Base-by-base conservation (phyloP, 805 yeast species). In the Kuraishia ogatae region DNA sequence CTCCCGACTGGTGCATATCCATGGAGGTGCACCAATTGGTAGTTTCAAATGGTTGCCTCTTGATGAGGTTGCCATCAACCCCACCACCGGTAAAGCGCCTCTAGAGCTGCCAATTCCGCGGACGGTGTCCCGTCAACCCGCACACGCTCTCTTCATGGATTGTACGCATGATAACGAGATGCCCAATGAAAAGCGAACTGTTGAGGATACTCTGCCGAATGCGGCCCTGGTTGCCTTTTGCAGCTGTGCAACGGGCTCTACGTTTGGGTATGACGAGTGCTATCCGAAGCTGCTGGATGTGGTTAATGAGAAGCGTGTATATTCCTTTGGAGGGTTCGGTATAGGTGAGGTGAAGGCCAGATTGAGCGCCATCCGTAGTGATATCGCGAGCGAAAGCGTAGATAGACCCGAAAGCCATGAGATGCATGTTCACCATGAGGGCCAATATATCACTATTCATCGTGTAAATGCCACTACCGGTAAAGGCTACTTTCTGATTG, bases 1-100 rank as follows among this genome's bases (percentile, higher is more conserved):
- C 35, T 89, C 97, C 2, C 76, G 93, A 56, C 76, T 92, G 53
- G 87, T 93, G 24, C 97, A 93, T 67, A 82, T 84, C 63, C 96
- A 93, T 68, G 98, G 97, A 39, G 99, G 99, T 2, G 77, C 90
- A 60, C 97, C 98, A 39, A 88, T 93, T 67, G 99, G 99, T 4
- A 90, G 97, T 0, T 85, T 87, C 62, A 81, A 84, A 53, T 87
- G 89, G 80, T 72, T 86, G 51, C 93, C 96, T 1, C 73, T 89
- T 62, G 93, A 87, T 63, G 84, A 81, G 55, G 79, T 83, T 63
- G 79, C 93, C 0, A 85, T 83, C 60, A 88, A 20, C 24, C 6
- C 49, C 55, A 62, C 66, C 10, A 70, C 64, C 23, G 81, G 91
- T 5, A 91, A 87, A 65, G 17, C 13, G 2, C 43, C 43, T 10